Base-by-base conservation (phyloP, 1,284 basidiomycete genomes). In the Cryptococcus floricola region DNA sequence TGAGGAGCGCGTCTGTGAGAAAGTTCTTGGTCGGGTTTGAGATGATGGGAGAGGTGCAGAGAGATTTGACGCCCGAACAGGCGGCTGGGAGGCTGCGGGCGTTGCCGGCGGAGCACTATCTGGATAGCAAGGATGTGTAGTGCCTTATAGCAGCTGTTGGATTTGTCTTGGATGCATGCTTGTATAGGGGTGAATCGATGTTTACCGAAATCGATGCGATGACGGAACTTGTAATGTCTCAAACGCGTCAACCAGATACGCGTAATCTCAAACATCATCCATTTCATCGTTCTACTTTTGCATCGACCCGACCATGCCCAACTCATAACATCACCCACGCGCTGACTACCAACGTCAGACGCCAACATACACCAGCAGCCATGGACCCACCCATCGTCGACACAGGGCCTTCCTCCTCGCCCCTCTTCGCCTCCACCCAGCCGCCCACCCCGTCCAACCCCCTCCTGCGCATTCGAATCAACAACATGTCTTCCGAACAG, bases 1-100 rank as follows among this genome's bases (percentile, higher is more conserved):
- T 97, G 52, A 79, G 93, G 43, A 91, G 85, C 63, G 86, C 91
- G 4, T 87, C 80, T 41, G 86, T 96, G 44, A 83, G 86, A 67
- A 97, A 97, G 76, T 96, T 96, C 78, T 76, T 95, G 37, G 93
- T 95, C 37, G 92, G 93, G 85, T 96, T 91, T 66, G 93, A 96
- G 75, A 81, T 96, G 62, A 89, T 96, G 84, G 89, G 85, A 0
- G 92, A 97, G 74, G 83, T 88, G 2, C 93, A 70, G 79, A 81
- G 93, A 2, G 93, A 97, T 71, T 79, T 96, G 39, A 94, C 91
- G 0, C 84, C 92, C 0, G 94, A 97, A 71, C 88, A 92, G 73
- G 92, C 91, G 7, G 92, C 92, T 0, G 70, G 77, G 59, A 80
- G 82, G 39, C 77, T 96, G 53, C 78, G 85, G 31, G 81, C 66